A percentile compares a stretch with the other conserved stretches of the same genome.
Conservation (phyloP, 768 basidiomycete genomes). For the Amanita exitialis region DNA sequence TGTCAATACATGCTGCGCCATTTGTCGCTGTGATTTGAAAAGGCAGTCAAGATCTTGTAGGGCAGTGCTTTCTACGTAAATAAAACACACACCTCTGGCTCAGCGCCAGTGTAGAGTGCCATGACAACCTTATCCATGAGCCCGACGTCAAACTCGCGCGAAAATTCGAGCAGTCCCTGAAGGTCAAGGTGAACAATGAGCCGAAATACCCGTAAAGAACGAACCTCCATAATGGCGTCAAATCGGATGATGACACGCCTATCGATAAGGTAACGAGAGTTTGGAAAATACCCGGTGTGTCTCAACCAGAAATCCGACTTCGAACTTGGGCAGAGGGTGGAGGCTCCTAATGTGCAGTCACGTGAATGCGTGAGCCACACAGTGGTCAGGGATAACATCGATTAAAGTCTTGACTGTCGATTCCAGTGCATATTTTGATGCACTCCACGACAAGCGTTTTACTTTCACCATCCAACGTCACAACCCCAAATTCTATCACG, state of each 20-base stretch:
- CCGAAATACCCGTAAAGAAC: slow-evolving; percentile 10
- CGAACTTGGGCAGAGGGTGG: slow-evolving; percentile 37
- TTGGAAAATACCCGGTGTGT: slow-evolving; percentile 10
- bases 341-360: slow-evolving; percentile 18
- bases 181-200: slow-evolving; percentile 15
- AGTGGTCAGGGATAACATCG: neutral
- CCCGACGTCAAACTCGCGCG: slow-evolving; percentile 84
- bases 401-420: slow-evolving; percentile 50
- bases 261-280: slow-evolving; percentile 11
- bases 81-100: slow-evolving; percentile 57
- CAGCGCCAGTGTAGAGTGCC: slow-evolving; percentile 81
- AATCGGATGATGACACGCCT: slow-evolving; percentile 10
- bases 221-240: slow-evolving; percentile 38
- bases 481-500: slow-evolving; percentile 28
- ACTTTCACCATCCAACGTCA: slow-evolving; percentile 73
- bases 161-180: slow-evolving; percentile 88
- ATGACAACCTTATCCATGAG: slow-evolving; percentile 92
- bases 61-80: slow-evolving; percentile 6
- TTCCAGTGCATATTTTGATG: slow-evolving; percentile 44
- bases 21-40: slow-evolving; percentile 63
- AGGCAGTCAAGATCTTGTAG: slow-evolving; percentile 17
- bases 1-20: slow-evolving; percentile 88
- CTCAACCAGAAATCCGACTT: slow-evolving; percentile 14
- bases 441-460: slow-evolving; percentile 47
- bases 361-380: slow-evolving; percentile 18